These are phyloP conservation scores for Suhomyces ambrosiae DNA, from an alignment of 1,139 yeast species.

Conservation along the genomic window DNA sequence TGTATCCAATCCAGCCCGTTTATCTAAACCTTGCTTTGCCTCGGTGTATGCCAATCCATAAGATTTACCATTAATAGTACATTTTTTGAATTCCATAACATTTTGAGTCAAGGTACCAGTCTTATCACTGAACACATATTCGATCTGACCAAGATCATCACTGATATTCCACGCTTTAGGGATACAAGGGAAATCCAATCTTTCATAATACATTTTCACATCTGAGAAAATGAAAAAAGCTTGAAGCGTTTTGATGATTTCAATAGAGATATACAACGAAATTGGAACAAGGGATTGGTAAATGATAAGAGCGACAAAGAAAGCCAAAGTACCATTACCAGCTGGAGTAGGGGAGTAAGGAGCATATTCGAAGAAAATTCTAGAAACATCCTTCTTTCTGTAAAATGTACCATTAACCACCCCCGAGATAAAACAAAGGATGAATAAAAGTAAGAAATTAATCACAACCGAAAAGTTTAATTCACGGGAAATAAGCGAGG, in stretches of 20 bases:
- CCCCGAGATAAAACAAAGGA: slow-evolving; percentile 82
- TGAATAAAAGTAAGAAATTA: slow-evolving; percentile 73
- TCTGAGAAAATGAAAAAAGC: slow-evolving; percentile 93
- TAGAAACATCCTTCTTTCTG: slow-evolving; percentile 51
- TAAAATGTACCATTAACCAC: slow-evolving; percentile 80
- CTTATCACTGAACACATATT: slow-evolving; percentile 92
- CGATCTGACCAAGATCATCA: slow-evolving; percentile 96
- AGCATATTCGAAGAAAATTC: slow-evolving; percentile 66
- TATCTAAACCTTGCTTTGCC: slow-evolving; percentile 89
- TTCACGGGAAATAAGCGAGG: slow-evolving; percentile 79
- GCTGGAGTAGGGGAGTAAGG: slow-evolving; percentile 59
- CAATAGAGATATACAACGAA: slow-evolving; percentile 90
- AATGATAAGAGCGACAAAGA: slow-evolving; percentile 85
- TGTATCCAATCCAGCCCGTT: slow-evolving; percentile 81
- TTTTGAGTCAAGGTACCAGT: slow-evolving; percentile 97
- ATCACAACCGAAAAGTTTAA: slow-evolving; percentile 78
- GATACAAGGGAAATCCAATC: slow-evolving; percentile 88
- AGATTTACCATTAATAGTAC: slow-evolving; percentile 82
- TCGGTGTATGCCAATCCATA: slow-evolving; percentile 97
- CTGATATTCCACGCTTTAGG: slow-evolving; percentile 98
- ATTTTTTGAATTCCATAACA: slow-evolving; percentile 94
- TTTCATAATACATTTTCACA: slow-evolving; percentile 79
- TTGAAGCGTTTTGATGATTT: slow-evolving; percentile 90
- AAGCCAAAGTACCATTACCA: slow-evolving; percentile 78
- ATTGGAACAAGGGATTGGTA: slow-evolving; percentile 94